A percentile compares a stretch with the other conserved stretches of the same genome.
Conservation (phyloP, 2,329 filamentous ascomycete genomes). For the Apiospora hydei region DNA sequence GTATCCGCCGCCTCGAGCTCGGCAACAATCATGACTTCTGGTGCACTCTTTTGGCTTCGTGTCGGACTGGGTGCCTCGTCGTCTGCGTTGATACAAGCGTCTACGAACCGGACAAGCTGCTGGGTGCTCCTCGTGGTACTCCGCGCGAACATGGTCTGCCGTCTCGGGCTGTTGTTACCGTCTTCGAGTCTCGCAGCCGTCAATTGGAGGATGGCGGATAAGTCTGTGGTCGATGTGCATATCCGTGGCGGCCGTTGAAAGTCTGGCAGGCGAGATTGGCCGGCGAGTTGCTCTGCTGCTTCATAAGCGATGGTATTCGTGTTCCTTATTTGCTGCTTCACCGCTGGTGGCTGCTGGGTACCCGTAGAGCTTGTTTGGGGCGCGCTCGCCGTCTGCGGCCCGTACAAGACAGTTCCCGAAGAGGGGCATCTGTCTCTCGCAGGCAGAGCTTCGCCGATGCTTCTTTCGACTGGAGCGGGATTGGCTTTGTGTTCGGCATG, state of each 20-base stretch:
- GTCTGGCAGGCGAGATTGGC: conserved; percentile 34
- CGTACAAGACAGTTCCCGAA: neutral
- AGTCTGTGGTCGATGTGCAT: conserved; percentile 53
- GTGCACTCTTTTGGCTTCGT: conserved; percentile 41
- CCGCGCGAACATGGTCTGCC: conserved; percentile 37
- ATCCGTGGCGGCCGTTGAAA: conserved; percentile 28
- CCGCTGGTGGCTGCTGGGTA: neutral
- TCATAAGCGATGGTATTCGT: conserved; percentile 31
- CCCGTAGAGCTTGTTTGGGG: neutral
- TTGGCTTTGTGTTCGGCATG: conserved; percentile 31
- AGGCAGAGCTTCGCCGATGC: neutral
- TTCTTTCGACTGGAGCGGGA: neutral
- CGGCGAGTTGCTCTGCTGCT: conserved; percentile 39
- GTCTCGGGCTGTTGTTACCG: conserved; percentile 41
- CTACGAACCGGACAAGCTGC: neutral
- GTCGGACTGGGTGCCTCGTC: conserved; percentile 38
- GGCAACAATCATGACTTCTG: conserved; percentile 33
- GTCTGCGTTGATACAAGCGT: neutral
- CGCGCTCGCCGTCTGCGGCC: neutral
- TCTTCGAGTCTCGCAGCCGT: conserved; percentile 60
- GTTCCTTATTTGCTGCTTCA: conserved; percentile 23
- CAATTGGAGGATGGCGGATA: conserved; percentile 59
- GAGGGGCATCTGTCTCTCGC: neutral
- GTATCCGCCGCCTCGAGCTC: conserved; percentile 35
- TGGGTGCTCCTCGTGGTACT: conserved; percentile 21